Conservation (phyloP, 441 rosid species). For the Euphorbia schlechtendalii region DNA sequence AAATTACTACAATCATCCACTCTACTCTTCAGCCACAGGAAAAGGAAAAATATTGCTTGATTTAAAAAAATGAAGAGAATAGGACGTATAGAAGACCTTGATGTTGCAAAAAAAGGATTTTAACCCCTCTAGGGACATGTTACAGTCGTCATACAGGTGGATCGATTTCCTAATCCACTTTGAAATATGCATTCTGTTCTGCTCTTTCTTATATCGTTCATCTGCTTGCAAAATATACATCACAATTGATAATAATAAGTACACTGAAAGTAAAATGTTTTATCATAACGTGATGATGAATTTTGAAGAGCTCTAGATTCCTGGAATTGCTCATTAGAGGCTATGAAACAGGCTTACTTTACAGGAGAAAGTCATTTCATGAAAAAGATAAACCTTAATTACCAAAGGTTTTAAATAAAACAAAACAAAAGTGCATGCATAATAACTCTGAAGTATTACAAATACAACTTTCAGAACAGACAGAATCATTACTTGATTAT, state of each 20-base stretch:
- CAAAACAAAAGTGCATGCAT: background rate
- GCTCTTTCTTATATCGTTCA: conserved; percentile 70
- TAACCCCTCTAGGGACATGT: conserved; percentile 42
- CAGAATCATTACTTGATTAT: background rate
- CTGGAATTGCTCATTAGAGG: background rate
- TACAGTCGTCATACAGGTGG: conserved; percentile 49
- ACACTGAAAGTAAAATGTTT: background rate
- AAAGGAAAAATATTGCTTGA: conserved; percentile 7
- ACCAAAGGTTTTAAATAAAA: background rate
- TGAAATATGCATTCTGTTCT: conserved; percentile 65
- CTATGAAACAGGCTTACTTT: background rate
- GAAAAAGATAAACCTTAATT: background rate
- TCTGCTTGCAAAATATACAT: conserved; percentile 36
- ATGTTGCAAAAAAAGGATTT: conserved; percentile 65
- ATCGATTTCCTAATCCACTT: conserved; percentile 93
- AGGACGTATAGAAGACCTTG: conserved; percentile 38
- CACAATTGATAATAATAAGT: background rate
- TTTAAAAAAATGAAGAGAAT: conserved; percentile 17
- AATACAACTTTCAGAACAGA: background rate
- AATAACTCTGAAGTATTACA: background rate
- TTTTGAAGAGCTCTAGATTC: background rate
- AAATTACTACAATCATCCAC: conserved; percentile 9
- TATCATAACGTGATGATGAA: background rate
- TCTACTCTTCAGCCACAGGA: conserved; percentile 1
- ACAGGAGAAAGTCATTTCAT: background rate